Evolutionary conservation across 768 basidiomycete species (phyloP).

Genomic region (Termitomyces sp.): DNA sequence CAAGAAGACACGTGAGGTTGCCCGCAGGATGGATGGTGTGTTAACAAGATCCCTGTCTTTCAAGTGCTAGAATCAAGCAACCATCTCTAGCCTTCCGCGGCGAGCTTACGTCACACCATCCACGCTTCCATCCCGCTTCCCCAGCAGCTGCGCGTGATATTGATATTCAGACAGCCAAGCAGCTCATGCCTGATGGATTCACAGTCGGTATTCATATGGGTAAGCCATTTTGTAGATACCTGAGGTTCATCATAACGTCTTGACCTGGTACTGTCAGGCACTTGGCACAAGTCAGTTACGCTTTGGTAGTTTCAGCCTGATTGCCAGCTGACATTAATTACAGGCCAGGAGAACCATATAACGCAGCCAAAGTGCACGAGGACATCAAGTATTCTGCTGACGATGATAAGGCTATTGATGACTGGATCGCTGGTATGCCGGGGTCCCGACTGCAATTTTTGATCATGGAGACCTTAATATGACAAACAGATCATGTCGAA

Average conservation of each 20-base stretch:
- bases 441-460: neutral
- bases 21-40: conserved; percentile 64
- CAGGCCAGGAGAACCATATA: conserved; percentile 46
- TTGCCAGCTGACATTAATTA: neutral
- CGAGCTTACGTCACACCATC: conserved; percentile 67
- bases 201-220: conserved; percentile 74
- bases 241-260: neutral
- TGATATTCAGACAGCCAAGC: conserved; percentile 62
- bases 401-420: conserved; percentile 68
- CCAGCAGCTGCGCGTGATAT: conserved; percentile 56
- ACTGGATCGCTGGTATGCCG: conserved; percentile 49
- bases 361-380: conserved; percentile 52
- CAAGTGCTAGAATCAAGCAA: neutral
- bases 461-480: neutral
- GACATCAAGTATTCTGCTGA: conserved; percentile 62
- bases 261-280: conserved; percentile 22
- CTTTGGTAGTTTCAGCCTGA: neutral
- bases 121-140: conserved; percentile 67
- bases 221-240: conserved; percentile 12
- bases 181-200: conserved; percentile 51
- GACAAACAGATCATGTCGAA: conserved; percentile 53
- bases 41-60: neutral
- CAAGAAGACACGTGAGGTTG: conserved; percentile 70
- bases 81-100: conserved; percentile 52
- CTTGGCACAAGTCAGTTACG: conserved; percentile 42